A percentile compares a stretch with the other conserved stretches of the same genome.
Evolutionary conservation across 2,329 filamentous ascomycete species (phyloP).

Genomic region (Albophoma yamanashiensis): DNA sequence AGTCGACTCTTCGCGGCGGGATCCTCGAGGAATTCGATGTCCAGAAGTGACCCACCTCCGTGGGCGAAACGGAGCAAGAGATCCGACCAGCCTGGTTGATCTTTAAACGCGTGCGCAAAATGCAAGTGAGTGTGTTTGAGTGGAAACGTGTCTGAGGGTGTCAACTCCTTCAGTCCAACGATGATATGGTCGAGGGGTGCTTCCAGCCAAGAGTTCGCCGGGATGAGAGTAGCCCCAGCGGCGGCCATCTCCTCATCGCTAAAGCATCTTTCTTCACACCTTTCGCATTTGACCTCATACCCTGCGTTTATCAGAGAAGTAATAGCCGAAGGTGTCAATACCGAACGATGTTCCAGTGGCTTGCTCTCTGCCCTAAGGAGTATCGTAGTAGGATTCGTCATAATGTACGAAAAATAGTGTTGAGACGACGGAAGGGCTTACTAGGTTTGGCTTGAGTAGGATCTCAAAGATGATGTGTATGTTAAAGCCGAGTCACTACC

Average conservation of each 20-base stretch:
- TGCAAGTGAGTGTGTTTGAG: background rate
- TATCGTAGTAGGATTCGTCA: background rate
- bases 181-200: background rate
- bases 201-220: background rate
- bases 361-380: background rate
- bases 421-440: background rate
- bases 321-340: background rate
- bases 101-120: background rate
- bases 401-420: background rate
- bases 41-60: background rate
- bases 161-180: background rate
- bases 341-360: background rate
- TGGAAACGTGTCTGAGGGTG: background rate
- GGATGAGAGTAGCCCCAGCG: background rate
- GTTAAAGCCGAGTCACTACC: background rate
- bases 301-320: background rate
- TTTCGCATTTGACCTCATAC: background rate
- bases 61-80: background rate
- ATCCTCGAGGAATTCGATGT: background rate
- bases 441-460: background rate
- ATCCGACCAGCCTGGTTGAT: background rate
- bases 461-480: background rate
- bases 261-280: background rate
- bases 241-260: background rate
- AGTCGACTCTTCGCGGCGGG: background rate